These are phyloP conservation scores for Quercus cerris DNA, from an alignment of 306 rosid species.

Conservation along the genomic window DNA sequence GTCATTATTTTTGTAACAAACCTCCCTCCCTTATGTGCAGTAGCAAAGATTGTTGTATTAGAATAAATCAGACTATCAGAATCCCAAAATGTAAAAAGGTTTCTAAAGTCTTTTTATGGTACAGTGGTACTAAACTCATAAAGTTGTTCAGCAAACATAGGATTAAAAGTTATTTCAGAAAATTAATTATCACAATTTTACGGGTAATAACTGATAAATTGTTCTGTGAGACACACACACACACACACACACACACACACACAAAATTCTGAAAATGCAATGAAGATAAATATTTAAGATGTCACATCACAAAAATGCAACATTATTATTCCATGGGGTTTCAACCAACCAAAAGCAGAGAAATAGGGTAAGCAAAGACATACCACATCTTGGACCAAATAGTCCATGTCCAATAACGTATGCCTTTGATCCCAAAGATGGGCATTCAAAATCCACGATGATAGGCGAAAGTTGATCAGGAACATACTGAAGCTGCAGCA, in stretches of 20 bases:
- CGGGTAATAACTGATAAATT: neutral
- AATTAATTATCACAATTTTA: neutral
- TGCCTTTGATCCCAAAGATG: slow-evolving; percentile 75
- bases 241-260: neutral
- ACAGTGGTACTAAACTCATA: neutral
- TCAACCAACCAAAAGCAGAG: slow-evolving; percentile 13
- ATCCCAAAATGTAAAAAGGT: neutral
- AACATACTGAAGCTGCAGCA: slow-evolving; percentile 68
- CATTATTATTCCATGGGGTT: slow-evolving; percentile 1
- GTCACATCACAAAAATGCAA: neutral
- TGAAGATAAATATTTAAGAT: neutral
- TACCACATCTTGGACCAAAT: slow-evolving; percentile 92
- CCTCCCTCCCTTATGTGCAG: neutral
- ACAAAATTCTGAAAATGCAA: neutral
- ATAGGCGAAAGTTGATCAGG: slow-evolving; percentile 72
- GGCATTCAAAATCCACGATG: slow-evolving; percentile 51
- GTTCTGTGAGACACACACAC: neutral
- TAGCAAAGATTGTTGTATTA: neutral
- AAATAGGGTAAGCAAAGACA: slow-evolving; percentile 15
- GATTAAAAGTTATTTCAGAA: neutral
- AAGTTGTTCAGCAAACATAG: neutral
- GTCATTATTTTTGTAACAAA: neutral
- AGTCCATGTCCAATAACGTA: slow-evolving; percentile 86
- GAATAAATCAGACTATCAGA: neutral
- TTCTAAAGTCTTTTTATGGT: neutral